Evolutionary conservation across 2,329 filamentous ascomycete species (phyloP).

Genomic region (Verticillium tricorpus): DNA sequence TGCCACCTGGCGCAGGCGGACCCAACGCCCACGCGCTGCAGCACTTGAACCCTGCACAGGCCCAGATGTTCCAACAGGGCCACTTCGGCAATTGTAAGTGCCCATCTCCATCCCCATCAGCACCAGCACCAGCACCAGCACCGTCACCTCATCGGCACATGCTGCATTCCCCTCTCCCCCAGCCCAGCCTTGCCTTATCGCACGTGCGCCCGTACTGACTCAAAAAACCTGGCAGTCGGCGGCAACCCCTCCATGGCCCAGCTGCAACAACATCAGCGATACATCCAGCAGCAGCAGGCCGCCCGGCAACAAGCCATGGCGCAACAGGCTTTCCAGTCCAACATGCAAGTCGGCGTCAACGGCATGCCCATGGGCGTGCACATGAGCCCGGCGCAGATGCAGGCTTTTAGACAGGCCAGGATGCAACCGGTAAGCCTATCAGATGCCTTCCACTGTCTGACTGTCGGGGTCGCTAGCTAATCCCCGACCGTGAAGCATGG

Average conservation of each 20-base stretch:
- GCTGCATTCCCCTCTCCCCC: background rate
- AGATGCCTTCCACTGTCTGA: background rate
- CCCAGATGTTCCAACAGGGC: conserved; percentile 54
- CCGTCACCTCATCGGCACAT: background rate
- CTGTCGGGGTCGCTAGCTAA: conserved; percentile 9
- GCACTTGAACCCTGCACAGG: conserved; percentile 61
- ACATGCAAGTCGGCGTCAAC: conserved; percentile 40
- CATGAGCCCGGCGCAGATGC: conserved; percentile 43
- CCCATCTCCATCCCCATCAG: background rate
- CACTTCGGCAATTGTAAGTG: conserved; percentile 25
- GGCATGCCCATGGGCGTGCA: conserved; percentile 51
- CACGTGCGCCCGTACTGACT: background rate
- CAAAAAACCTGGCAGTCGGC: conserved; percentile 11
- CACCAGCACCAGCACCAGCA: too few relatives aligned
- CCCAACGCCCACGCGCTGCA: conserved; percentile 67
- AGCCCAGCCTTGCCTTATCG: background rate
- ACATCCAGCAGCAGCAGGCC: conserved; percentile 51
- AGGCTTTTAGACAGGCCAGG: conserved; percentile 41
- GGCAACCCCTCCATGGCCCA: conserved; percentile 31
- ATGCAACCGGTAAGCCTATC: conserved; percentile 35
- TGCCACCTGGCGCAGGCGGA: conserved; percentile 62
- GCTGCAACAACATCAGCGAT: conserved; percentile 47
- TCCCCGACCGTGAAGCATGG: conserved; percentile 13
- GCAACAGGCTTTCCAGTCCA: conserved; percentile 45
- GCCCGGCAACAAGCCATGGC: conserved; percentile 48